Conservation (phyloP, 768 basidiomycete genomes). For the Boletales sp. region DNA sequence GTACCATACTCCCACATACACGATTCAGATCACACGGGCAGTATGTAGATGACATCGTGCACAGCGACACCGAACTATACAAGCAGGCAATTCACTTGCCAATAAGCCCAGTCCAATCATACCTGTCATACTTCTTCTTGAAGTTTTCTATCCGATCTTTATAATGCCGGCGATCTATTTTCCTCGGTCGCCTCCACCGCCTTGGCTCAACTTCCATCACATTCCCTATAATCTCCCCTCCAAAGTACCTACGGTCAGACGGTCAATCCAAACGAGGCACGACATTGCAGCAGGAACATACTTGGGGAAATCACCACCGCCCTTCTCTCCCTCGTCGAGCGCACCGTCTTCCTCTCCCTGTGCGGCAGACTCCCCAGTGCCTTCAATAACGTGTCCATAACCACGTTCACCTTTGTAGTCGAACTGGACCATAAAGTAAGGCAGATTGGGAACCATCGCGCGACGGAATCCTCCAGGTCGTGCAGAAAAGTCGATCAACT, state of each 20-base stretch:
- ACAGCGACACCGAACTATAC: not conserved
- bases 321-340: slow-evolving; percentile 83
- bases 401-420: slow-evolving; percentile 98
- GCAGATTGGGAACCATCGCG: slow-evolving; percentile 93
- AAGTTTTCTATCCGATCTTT: slow-evolving; percentile 66
- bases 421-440: slow-evolving; percentile 99
- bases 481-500: slow-evolving; percentile 89
- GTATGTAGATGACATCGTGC: not conserved
- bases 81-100: slow-evolving; percentile 27
- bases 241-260: slow-evolving; percentile 72
- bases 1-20: too few species aligned
- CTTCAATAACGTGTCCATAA: slow-evolving; percentile 98
- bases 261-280: slow-evolving; percentile 3
- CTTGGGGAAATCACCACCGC: slow-evolving; percentile 89
- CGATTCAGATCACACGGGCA: too few species aligned
- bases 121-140: slow-evolving; percentile 71
- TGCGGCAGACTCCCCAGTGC: slow-evolving; percentile 60
- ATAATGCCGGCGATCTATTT: slow-evolving; percentile 67
- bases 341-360: slow-evolving; percentile 62
- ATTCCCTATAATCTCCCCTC: slow-evolving; percentile 91
- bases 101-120: slow-evolving; percentile 80
- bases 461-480: slow-evolving; percentile 92
- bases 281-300: slow-evolving; percentile 31
- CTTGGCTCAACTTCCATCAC: slow-evolving; percentile 83
- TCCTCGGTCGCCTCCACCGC: slow-evolving; percentile 77